Evolutionary conservation across 805 yeast genomes (phyloP), one percentile per base, ranked within the genome.

Genomic region (Brettanomyces naardenensis): DNA sequence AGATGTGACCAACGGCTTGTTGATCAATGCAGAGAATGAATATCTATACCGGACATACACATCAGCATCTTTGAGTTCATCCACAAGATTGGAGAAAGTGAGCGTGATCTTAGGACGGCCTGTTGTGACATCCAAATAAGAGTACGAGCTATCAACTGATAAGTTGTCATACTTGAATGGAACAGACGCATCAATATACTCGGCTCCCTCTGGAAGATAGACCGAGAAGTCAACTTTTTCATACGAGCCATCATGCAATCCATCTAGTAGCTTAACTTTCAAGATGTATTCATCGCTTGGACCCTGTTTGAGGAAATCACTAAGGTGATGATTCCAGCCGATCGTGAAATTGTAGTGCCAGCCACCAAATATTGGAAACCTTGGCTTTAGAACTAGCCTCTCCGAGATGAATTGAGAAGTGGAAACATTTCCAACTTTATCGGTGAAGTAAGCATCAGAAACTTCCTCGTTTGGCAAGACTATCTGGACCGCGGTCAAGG

Each of bases 291-390:
- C 59, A 41, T 73, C 78, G 14, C 61, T 62, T 20, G 47, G 42
- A 14, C 66, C 48, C 29, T 57, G 51, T 48, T 62, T 76, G 37
- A 84, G 65, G 47, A 70, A 79, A 32, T 73, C 62, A 13, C 63
- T 52, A 30, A 89, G 61, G 17, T 68, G 63, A 45, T 76, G 73
- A 35, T 80, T 75, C 95, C 95, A 92, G n/a, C 97, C 97, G 48
- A 90, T 61, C 18, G 97, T 92, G 68, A 86, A 92, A 62, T 90
- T 87, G 62, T 87, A 90, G 52, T 79, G 72, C 98, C 98, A 92
- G 31, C 89, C 94, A 35, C 98, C 98, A 61, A 86, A 84, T 5
- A 92, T 58, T n/a, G 98, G 98, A 66, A 68, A 92, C 58, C 98
- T 73, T 40, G 97, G 97, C 52, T 72, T 75, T 46, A 92, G 58